These are phyloP conservation scores for Pleurotus tuber-regium DNA, from an alignment of 768 basidiomycete genomes.

Conservation along the genomic window DNA sequence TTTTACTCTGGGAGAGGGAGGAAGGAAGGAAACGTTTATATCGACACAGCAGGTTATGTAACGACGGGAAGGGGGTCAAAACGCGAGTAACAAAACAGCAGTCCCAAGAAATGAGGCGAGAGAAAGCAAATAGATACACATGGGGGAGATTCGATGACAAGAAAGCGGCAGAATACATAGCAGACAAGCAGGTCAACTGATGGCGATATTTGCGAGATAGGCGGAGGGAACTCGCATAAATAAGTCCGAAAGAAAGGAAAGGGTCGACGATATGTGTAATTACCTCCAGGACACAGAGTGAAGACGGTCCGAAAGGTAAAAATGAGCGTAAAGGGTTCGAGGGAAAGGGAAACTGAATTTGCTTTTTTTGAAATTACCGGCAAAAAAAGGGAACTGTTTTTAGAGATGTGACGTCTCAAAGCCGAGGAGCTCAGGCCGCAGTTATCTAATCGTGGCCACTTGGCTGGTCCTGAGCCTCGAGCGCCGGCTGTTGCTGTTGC, in stretches of 20 bases:
- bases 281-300: neutral
- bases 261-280: neutral
- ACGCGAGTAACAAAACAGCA: neutral
- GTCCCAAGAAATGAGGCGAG: neutral
- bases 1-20: too few relatives aligned
- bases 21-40: too few relatives aligned
- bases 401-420: neutral
- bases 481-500: neutral
- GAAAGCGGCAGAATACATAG: neutral
- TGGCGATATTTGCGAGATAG: neutral
- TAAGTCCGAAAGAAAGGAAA: slow-evolving; percentile 1
- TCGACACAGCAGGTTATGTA: too few relatives aligned
- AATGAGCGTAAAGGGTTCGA: neutral
- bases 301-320: neutral
- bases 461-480: neutral
- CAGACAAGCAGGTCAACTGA: slow-evolving; percentile 4
- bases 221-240: neutral
- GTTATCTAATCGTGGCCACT: neutral
- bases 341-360: neutral
- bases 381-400: neutral
- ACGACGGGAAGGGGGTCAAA: too few relatives aligned
- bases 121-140: neutral
- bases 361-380: neutral
- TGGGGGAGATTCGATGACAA: neutral
- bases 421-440: neutral